Conservation (phyloP, 1,284 basidiomycete genomes). For the Pseudozyma thailandica region DNA sequence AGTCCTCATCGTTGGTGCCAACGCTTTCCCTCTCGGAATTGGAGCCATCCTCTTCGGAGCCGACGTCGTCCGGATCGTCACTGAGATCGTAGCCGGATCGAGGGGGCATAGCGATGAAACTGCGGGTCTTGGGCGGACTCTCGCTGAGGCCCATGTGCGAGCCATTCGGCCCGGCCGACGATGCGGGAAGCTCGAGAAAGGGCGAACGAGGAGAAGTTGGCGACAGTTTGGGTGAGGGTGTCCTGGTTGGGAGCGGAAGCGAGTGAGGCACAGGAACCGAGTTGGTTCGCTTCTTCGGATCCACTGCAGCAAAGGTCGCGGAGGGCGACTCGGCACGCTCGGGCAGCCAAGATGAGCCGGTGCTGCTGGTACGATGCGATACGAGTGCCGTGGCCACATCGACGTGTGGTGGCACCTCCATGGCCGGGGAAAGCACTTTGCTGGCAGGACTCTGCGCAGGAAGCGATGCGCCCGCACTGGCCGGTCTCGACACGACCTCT, state of each 20-base stretch:
- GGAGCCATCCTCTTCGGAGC: slow-evolving; percentile 65
- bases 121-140: slow-evolving; percentile 65
- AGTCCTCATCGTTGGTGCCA: slow-evolving; percentile 58
- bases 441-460: slow-evolving; percentile 26
- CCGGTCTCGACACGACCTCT: slow-evolving; percentile 8
- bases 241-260: slow-evolving; percentile 29
- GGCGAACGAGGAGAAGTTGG: slow-evolving; percentile 41
- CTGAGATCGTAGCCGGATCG: slow-evolving; percentile 66
- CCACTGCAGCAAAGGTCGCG: slow-evolving; percentile 8
- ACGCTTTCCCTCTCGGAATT: slow-evolving; percentile 58
- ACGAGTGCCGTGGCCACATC: slow-evolving; percentile 30
- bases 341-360: slow-evolving; percentile 31
- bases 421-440: slow-evolving; percentile 36
- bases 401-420: slow-evolving; percentile 35
- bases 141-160: slow-evolving; percentile 44
- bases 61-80: slow-evolving; percentile 67
- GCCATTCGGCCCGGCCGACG: slow-evolving; percentile 13
- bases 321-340: slow-evolving; percentile 38
- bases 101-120: slow-evolving; percentile 67
- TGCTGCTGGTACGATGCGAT: slow-evolving; percentile 33
- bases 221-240: slow-evolving; percentile 44
- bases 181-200: slow-evolving; percentile 36
- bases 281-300: slow-evolving; percentile 37
- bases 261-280: slow-evolving; percentile 21
- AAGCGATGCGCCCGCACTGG: slow-evolving; percentile 6